Evolutionary conservation across 2,329 filamentous ascomycete species (phyloP).

Genomic region (Aureobasidium namibiae): DNA sequence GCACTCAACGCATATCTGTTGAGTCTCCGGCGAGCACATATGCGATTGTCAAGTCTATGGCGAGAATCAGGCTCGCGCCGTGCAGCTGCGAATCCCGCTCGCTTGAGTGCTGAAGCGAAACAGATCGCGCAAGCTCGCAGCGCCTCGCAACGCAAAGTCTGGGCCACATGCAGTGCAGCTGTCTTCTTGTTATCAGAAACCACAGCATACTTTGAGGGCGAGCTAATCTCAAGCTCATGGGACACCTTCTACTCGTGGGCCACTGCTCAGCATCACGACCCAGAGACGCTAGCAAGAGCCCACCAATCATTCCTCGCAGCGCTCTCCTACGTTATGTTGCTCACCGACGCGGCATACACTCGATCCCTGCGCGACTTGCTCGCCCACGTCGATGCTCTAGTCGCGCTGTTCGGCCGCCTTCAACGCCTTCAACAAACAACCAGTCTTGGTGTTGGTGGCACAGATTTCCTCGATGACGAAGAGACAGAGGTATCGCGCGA

Average conservation of each 20-base stretch:
- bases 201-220: conserved; percentile 80
- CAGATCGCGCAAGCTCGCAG: conserved; percentile 56
- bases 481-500: conserved; percentile 59
- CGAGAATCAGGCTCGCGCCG: conserved; percentile 72
- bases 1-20: conserved; percentile 82
- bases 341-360: conserved; percentile 57
- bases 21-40: conserved; percentile 75
- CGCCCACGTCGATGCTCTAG: conserved; percentile 70
- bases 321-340: conserved; percentile 57
- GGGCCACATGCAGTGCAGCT: conserved; percentile 81
- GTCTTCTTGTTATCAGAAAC: conserved; percentile 86
- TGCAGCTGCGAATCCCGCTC: not conserved
- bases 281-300: conserved; percentile 72
- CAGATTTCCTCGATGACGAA: conserved; percentile 52
- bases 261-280: conserved; percentile 53
- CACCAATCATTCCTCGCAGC: conserved; percentile 69
- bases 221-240: conserved; percentile 77
- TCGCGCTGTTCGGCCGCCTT: conserved; percentile 66
- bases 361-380: conserved; percentile 58
- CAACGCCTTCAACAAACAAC: conserved; percentile 68
- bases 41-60: conserved; percentile 79
- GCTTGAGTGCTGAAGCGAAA: conserved; percentile 38
- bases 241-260: conserved; percentile 67
- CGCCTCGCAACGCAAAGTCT: conserved; percentile 67
- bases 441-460: conserved; percentile 69